These are phyloP conservation scores for Gossypium longicalyx DNA, from an alignment of 345 rosid species.

Conservation along the genomic window DNA sequence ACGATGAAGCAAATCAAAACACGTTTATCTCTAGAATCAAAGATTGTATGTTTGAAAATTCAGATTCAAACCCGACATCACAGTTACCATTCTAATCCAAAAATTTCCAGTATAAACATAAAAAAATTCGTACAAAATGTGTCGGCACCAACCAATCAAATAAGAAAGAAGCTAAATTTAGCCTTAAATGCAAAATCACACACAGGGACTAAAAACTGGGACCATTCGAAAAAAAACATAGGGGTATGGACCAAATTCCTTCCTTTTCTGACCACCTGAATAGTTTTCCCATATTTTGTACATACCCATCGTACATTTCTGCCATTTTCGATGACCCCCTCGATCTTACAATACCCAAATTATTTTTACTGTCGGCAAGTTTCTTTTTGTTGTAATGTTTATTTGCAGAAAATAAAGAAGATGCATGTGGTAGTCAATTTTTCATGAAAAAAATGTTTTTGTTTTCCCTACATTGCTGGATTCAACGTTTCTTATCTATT, in stretches of 20 bases:
- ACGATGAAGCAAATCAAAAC: constrained; percentile 5
- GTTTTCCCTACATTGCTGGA: background rate
- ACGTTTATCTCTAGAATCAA: background rate
- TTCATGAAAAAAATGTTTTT: background rate
- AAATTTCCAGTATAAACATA: background rate
- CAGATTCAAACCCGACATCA: constrained; percentile 5
- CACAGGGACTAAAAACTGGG: background rate
- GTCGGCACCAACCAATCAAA: background rate
- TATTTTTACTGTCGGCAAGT: background rate
- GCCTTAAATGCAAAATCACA: background rate
- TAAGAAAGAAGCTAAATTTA: background rate
- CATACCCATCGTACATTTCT: background rate
- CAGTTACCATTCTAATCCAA: background rate
- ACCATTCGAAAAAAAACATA: background rate
- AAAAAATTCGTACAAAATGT: constrained; percentile 1
- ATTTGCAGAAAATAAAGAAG: background rate
- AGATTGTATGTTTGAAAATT: background rate
- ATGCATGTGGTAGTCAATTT: too few relatives aligned
- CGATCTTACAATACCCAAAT: background rate
- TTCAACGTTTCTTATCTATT: constrained; percentile 3
- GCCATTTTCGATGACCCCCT: too few relatives aligned
- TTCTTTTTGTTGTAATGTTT: background rate
- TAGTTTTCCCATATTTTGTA: background rate
- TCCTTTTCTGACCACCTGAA: background rate
- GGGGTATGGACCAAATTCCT: background rate